These are phyloP conservation scores for Asterophora lycoperdoides DNA, from an alignment of 768 basidiomycete species.

Conservation along the genomic window DNA sequence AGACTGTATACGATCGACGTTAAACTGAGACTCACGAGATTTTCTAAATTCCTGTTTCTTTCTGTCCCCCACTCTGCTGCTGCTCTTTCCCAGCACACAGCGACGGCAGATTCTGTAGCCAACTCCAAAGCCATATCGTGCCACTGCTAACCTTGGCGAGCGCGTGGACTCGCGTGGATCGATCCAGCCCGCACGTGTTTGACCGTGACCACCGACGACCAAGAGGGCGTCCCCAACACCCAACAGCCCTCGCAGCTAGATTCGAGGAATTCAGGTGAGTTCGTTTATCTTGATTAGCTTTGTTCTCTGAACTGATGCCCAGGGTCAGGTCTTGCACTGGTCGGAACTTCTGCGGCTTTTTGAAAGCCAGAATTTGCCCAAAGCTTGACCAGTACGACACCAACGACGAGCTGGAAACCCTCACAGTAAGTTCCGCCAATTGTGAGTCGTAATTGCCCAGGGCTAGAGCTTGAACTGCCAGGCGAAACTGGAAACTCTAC, in stretches of 20 bases:
- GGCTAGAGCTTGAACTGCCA: neutral
- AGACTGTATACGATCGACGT: constrained; percentile 4
- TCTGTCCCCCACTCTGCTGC: neutral
- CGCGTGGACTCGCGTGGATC: neutral
- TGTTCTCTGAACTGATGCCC: too few species aligned
- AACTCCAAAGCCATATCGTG: too few species aligned
- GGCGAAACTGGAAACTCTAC: constrained; percentile 11
- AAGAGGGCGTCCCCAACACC: neutral
- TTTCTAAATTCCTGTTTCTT: neutral
- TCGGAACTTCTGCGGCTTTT: too few species aligned
- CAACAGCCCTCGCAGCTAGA: too few species aligned
- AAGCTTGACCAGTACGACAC: neutral
- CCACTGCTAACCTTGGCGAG: too few species aligned
- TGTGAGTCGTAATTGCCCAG: neutral
- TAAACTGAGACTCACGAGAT: constrained; percentile 12
- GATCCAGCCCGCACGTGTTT: constrained; percentile 4
- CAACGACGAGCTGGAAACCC: neutral
- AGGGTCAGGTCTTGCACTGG: neutral
- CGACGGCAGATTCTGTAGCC: neutral
- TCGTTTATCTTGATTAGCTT: too few species aligned
- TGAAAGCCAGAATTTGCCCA: too few species aligned
- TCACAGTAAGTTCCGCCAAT: constrained; percentile 5
- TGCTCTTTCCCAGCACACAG: neutral
- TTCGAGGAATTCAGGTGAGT: too few species aligned
- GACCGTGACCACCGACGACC: neutral